Base-by-base conservation (phyloP, 2,329 filamentous ascomycete species). In the Pseudohalonectria lignicola region DNA sequence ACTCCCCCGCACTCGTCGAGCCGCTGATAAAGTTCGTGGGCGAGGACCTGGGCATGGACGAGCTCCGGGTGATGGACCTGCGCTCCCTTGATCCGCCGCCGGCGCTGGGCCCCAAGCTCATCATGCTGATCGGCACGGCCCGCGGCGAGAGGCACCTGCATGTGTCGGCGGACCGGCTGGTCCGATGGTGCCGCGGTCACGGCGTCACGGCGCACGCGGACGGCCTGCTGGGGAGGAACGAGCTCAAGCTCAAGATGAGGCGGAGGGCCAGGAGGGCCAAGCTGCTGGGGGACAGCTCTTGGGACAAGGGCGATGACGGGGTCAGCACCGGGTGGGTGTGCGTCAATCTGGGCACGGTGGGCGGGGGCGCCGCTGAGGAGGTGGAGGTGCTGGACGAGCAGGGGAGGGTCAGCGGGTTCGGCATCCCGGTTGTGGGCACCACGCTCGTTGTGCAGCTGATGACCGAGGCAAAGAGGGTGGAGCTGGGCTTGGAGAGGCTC, bases 321-420 rank as follows among this genome's bases (percentile, higher is more conserved):
- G 84, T 94, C 37, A 80, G 82, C 11, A 95, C 90, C 1, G 88
- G 87, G 9, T 98, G 92, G 92, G 82, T 98, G 16, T 98, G 92
- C 59, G 84, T 96, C 43, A 93, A 94, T 54, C 73, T 92, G 9
- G 86, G 85, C 4, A 74, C 74, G 13, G 69, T 86, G 1, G 74
- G 81, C 31, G 16, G 19, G 16, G 64, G 69, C n/a, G 6, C 31
- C 2, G 50, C 55, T 13, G 52, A 55, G 8, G 67, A 74, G 43
- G 53, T 60, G 12, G 54, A 60, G 10, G 58, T 64, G 19, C 53
- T 69, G 28, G 64, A 69, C 16, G 61, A 64, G 13, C 59, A 62
- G 11, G 68, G 76, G 12, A 67, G 72, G 8, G 76, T 88, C 41
- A 79, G 86, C 25, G 90, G 90, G 0, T 95, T 95, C 52, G 85